phyloP scores from a whole-genome alignment of 345 rosid species.

The Gossypium bickii region DNA sequence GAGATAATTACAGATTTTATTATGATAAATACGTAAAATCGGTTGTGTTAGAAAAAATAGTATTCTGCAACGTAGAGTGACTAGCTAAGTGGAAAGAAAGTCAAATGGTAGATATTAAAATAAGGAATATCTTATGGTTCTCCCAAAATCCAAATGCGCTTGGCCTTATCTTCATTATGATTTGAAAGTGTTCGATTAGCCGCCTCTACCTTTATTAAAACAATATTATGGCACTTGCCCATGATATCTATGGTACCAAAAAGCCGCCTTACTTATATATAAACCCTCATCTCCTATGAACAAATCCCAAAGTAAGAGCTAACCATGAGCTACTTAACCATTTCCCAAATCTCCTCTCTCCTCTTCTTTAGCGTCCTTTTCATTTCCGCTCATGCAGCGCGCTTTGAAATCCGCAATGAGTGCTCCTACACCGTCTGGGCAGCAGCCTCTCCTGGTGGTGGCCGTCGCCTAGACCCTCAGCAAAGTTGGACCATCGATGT shows the following conservation, averaged over 20 bases:
- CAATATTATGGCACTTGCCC: neutral
- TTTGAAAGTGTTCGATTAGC: neutral
- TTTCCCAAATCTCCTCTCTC: neutral
- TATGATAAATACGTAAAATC: too few species aligned
- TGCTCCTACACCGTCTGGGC: slow-evolving; percentile 44
- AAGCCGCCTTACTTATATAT: neutral
- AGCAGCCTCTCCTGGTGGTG: slow-evolving; percentile 43
- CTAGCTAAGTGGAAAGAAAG: too few species aligned
- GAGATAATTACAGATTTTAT: too few species aligned
- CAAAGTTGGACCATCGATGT: slow-evolving; percentile 30
- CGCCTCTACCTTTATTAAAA: slow-evolving; percentile 6
- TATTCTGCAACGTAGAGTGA: too few species aligned
- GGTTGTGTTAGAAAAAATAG: too few species aligned
- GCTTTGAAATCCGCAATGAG: slow-evolving; percentile 19
- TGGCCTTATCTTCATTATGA: slow-evolving; percentile 1
- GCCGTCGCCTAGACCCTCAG: slow-evolving; percentile 26
- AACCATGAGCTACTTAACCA: slow-evolving; percentile 12
- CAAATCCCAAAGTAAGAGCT: neutral
- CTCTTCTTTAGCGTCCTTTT: slow-evolving; percentile 11
- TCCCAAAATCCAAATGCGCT: too few species aligned
- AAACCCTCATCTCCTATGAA: neutral
- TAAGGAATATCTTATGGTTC: too few species aligned
- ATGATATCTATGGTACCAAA: neutral
- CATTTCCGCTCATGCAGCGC: slow-evolving; percentile 24
- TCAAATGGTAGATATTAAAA: too few species aligned